Percentiles rank a stretch among this genome's conserved stretches.
Evolutionary conservation across 352 stramenopile species (phyloP).

Genomic region (Elongisporangium anandrum): DNA sequence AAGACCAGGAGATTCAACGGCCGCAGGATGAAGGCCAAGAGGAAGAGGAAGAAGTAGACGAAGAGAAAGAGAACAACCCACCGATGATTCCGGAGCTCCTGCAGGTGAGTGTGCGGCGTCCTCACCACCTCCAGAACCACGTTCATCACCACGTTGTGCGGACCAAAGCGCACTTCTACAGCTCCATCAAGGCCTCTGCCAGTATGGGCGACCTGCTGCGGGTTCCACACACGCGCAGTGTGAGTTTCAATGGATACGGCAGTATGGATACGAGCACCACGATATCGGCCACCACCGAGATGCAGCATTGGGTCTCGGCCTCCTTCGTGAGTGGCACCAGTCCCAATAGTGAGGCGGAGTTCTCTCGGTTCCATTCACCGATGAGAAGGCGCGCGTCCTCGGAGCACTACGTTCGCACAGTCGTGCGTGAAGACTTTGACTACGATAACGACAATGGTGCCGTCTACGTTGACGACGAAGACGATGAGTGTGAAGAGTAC

Average conservation of each 20-base stretch:
- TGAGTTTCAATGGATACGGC: not conserved
- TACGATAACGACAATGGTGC: conserved; percentile 1
- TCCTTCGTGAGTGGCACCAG: not conserved
- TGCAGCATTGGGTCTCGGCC: not conserved
- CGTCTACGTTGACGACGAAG: conserved; percentile 6
- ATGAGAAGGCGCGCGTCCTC: conserved; percentile 3
- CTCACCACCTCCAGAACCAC: not conserved
- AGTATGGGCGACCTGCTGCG: not conserved
- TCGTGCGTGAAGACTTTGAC: conserved; percentile 1
- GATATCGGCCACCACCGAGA: not conserved
- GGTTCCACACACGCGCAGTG: not conserved
- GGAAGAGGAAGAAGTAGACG: conserved; percentile 14
- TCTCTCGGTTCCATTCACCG: conserved; percentile 1
- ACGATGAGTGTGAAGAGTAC: conserved; percentile 16
- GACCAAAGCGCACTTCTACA: not conserved
- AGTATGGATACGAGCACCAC: not conserved
- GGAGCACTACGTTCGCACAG: conserved; percentile 6
- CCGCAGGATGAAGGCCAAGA: conserved; percentile 3
- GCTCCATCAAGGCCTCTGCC: not conserved
- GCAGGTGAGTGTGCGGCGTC: not conserved
- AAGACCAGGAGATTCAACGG: not conserved
- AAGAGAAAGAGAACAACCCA: conserved; percentile 11
- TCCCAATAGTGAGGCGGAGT: conserved; percentile 1
- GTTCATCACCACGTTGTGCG: not conserved
- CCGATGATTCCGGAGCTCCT: not conserved